phyloP scores from a whole-genome alignment of 1,139 yeast genomes.

The Nematodospora anomalae region DNA sequence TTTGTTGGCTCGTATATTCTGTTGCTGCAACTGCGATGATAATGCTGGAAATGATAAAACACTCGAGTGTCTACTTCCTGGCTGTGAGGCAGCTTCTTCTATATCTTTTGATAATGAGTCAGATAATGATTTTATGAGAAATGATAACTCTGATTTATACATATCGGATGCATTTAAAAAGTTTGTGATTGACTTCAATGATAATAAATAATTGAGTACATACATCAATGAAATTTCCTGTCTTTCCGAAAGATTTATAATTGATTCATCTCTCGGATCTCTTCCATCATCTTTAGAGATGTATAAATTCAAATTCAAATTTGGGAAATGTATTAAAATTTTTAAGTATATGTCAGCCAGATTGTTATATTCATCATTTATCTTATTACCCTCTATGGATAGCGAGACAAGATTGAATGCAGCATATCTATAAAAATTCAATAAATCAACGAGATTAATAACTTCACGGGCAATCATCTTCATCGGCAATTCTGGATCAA shows the following conservation, averaged over 20 bases:
- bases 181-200: slow-evolving; percentile 22
- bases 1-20: slow-evolving; percentile 4
- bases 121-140: slow-evolving; percentile 24
- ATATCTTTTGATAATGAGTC: slow-evolving; percentile 26
- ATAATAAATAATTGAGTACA: slow-evolving; percentile 28
- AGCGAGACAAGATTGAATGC: slow-evolving; percentile 26
- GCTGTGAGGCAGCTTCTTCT: slow-evolving; percentile 26
- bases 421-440: slow-evolving; percentile 30
- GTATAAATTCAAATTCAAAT: slow-evolving; percentile 17
- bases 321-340: slow-evolving; percentile 27
- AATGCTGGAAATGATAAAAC: slow-evolving; percentile 20
- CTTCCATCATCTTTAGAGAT: slow-evolving; percentile 9
- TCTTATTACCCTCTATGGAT: slow-evolving; percentile 4
- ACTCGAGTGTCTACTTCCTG: slow-evolving; percentile 26
- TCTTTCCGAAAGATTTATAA: slow-evolving; percentile 22
- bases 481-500: slow-evolving; percentile 26
- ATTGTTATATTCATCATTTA: slow-evolving; percentile 14
- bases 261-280: slow-evolving; percentile 7
- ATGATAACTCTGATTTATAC: slow-evolving; percentile 23
- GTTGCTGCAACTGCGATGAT: slow-evolving; percentile 12
- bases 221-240: slow-evolving; percentile 38
- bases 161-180: slow-evolving; percentile 20
- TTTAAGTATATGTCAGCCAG: slow-evolving; percentile 31
- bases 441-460: slow-evolving; percentile 22
- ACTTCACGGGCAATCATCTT: slow-evolving; percentile 17